Base-by-base conservation (phyloP, 2,329 filamentous ascomycete genomes). In the Colletotrichum cordylinicola region DNA sequence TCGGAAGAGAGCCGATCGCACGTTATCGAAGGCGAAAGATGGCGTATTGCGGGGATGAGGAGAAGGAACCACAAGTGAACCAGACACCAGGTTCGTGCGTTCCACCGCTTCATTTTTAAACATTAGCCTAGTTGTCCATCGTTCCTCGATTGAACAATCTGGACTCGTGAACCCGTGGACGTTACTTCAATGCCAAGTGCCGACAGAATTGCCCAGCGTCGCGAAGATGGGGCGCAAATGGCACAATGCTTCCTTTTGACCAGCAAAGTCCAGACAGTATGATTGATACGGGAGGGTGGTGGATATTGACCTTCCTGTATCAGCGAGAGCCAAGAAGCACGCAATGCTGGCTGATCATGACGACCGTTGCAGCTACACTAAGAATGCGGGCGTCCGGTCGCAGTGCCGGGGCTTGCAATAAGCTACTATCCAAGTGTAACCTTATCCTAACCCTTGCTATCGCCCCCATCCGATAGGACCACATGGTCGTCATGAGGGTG, bases 321-420 rank as follows among this genome's bases (percentile, higher is more conserved):
- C 24, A 75, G 73, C 37, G 15, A 67, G 62, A 72, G 73, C 73
- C 73, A 75, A 75, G 73, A 56, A 75, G 73, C 73, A 75, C 73
- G 73, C 73, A 72, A 75, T 72, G 69, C 37, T 58, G 31, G 69
- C 18, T 58, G 68, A 62, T 67, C 69, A 75, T 72, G 69, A 67
- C 73, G 69, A 72, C 39, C 56, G n/a, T 61, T 48, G 60, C 35
- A 61, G 43, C 66, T 37, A 29, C 65, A 58, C 65, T 56, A 33
- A 24, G 12, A 2, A 35, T 24, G 39, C 37, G 55, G 31, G 66
- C 58, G 60, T 43, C 24, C 35, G 24, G 18, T 12, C 39, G 33
- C 31, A 43, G 48, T 29, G 15, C 71, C 31, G 35, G 43, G 60
- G 24, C 15, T 7, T 39, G 66, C 5, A 69, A 69, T 58, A 64